Percentiles rank a stretch among this genome's conserved stretches.
Conservation (phyloP, 2,329 filamentous ascomycete species). For the Ascochyta fabae region DNA sequence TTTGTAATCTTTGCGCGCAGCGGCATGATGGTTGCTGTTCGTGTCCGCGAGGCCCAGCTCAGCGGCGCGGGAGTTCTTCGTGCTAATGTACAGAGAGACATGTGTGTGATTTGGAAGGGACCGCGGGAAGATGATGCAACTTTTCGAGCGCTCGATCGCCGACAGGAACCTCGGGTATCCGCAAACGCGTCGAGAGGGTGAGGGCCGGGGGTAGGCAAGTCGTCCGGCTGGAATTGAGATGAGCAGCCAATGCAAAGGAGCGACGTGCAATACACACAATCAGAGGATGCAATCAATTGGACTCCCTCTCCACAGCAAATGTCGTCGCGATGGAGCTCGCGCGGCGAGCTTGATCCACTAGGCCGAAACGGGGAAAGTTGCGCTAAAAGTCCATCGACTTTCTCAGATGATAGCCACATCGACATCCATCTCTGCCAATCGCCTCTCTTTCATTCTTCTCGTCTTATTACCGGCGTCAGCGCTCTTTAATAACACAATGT, state of each 20-base stretch:
- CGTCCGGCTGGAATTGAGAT: not conserved
- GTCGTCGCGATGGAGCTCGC: slow-evolving; percentile 8
- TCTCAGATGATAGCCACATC: slow-evolving; percentile 11
- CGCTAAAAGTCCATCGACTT: slow-evolving; percentile 9
- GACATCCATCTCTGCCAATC: slow-evolving; percentile 36
- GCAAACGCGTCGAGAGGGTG: slow-evolving; percentile 11
- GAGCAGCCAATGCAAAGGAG: not conserved
- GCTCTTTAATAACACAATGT: slow-evolving; percentile 66
- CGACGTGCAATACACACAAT: not conserved
- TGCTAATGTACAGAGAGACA: slow-evolving; percentile 55
- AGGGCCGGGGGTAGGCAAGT: slow-evolving; percentile 6
- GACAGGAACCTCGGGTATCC: slow-evolving; percentile 49
- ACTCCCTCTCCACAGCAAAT: slow-evolving; percentile 9
- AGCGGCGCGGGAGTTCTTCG: slow-evolving; percentile 50
- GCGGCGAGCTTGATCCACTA: slow-evolving; percentile 3
- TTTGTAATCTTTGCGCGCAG: slow-evolving; percentile 76
- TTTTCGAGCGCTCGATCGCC: slow-evolving; percentile 33
- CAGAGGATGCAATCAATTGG: not conserved
- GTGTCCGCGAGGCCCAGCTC: slow-evolving; percentile 47
- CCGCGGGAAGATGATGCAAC: slow-evolving; percentile 34
- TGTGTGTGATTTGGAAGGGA: slow-evolving; percentile 36
- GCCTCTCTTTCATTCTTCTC: slow-evolving; percentile 37
- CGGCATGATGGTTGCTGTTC: slow-evolving; percentile 66
- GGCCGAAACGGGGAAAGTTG: slow-evolving; percentile 3
- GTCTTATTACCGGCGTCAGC: slow-evolving; percentile 28